Conservation (phyloP, 495 filamentous ascomycete species). For the Platismatia glauca region DNA sequence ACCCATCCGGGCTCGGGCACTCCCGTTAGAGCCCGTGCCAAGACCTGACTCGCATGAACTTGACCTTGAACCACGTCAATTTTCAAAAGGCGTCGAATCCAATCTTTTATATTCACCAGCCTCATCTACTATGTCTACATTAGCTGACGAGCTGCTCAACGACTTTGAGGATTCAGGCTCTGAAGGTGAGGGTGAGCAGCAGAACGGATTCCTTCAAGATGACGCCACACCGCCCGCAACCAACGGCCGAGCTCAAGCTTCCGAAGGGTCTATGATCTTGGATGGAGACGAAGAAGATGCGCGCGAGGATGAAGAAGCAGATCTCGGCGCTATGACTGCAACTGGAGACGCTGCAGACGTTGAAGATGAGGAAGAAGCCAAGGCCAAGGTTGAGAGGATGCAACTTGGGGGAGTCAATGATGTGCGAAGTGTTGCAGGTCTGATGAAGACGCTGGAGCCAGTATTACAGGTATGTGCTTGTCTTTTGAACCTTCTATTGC, state of each 20-base stretch:
- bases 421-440: conserved; percentile 60
- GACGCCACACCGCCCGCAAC: conserved; percentile 23
- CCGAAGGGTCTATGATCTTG: conserved; percentile 40
- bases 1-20: background rate
- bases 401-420: conserved; percentile 61
- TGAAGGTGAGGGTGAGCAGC: conserved; percentile 47
- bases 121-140: conserved; percentile 53
- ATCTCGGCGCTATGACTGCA: conserved; percentile 11
- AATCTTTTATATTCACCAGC: background rate
- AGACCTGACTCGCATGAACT: background rate
- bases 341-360: conserved; percentile 34
- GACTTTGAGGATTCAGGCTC: conserved; percentile 78
- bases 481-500: conserved; percentile 10
- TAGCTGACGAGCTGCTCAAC: conserved; percentile 74
- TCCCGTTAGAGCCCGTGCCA: conserved; percentile 1
- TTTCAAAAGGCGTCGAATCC: background rate
- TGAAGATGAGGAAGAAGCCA: conserved; percentile 59
- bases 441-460: conserved; percentile 70
- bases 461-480: conserved; percentile 61
- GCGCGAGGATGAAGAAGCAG: conserved; percentile 22
- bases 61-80: background rate
- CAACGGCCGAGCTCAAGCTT: conserved; percentile 31
- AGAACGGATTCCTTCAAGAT: conserved; percentile 37
- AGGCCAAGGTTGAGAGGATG: conserved; percentile 72
- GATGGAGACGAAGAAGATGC: conserved; percentile 38